Conservation (phyloP, 768 basidiomycete genomes). For the Pholiota microspora region DNA sequence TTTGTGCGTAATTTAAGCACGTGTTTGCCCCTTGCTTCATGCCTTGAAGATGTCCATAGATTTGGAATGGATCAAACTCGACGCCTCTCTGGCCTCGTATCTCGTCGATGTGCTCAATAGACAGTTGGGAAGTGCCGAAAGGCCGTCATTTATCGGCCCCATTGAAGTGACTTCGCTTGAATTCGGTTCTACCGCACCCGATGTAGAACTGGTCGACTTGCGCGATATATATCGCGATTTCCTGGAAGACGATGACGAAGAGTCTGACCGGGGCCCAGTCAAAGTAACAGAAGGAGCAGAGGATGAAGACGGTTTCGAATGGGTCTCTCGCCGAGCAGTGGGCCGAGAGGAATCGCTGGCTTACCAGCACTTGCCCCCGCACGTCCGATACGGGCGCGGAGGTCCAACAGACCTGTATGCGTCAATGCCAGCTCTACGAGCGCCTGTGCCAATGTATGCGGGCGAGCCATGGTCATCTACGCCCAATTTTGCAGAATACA, state of each 20-base stretch:
- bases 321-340: conserved; percentile 69
- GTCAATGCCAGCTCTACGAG: conserved; percentile 47
- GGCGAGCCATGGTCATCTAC: conserved; percentile 42
- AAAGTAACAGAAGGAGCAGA: conserved; percentile 51
- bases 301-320: conserved; percentile 80
- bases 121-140: conserved; percentile 63
- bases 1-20: conserved; percentile 7
- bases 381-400: conserved; percentile 62
- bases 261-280: conserved; percentile 45
- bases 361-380: conserved; percentile 72
- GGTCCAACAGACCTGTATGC: conserved; percentile 58
- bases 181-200: conserved; percentile 81
- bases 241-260: conserved; percentile 78
- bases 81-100: conserved; percentile 63
- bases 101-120: conserved; percentile 77
- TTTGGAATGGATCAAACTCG: conserved; percentile 87
- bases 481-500: conserved; percentile 37
- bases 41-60: conserved; percentile 80
- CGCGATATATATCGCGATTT: conserved; percentile 95
- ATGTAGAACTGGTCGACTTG: conserved; percentile 88
- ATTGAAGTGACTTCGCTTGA: conserved; percentile 83
- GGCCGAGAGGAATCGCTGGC: conserved; percentile 55
- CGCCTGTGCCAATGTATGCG: conserved; percentile 27
- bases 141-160: conserved; percentile 96
- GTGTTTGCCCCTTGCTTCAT: conserved; percentile 15